phyloP scores from a whole-genome alignment of 306 rosid genomes.

The Benincasa hispida region DNA sequence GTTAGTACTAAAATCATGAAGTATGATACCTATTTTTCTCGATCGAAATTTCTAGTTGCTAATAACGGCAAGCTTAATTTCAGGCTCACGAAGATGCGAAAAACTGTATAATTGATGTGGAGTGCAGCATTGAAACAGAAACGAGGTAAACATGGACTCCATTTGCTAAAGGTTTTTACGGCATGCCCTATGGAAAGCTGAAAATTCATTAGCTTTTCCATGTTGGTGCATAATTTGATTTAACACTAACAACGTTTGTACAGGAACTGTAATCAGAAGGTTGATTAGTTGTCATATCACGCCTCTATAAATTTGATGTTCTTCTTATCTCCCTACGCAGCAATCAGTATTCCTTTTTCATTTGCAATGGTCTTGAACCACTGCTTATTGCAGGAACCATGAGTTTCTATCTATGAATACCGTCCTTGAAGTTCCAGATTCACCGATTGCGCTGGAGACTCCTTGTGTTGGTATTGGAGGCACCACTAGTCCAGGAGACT shows the following conservation, averaged over 20 bases:
- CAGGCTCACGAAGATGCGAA: constrained; percentile 17
- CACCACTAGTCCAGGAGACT: constrained; percentile 29
- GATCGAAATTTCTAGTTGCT: constrained; percentile 26
- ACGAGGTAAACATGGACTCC: constrained; percentile 31
- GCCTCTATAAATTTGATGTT: not conserved
- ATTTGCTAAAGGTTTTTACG: not conserved
- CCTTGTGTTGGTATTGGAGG: constrained; percentile 22
- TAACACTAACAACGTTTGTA: not conserved
- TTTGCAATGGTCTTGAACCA: constrained; percentile 2
- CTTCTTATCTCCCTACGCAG: constrained; percentile 1
- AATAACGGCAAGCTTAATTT: constrained; percentile 19
- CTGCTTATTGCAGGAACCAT: constrained; percentile 33
- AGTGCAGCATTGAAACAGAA: constrained; percentile 30
- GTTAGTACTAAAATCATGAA: constrained; percentile 15
- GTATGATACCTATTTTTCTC: constrained; percentile 19
- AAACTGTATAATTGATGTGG: constrained; percentile 24
- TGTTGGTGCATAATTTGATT: not conserved
- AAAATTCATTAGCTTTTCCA: not conserved
- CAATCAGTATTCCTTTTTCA: not conserved
- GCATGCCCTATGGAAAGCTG: not conserved
- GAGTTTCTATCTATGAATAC: constrained; percentile 23
- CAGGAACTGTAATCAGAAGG: not conserved
- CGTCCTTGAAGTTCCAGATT: constrained; percentile 35
- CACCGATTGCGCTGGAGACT: constrained; percentile 43
- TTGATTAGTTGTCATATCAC: not conserved